phyloP scores from a whole-genome alignment of 2,329 filamentous ascomycete genomes.

The Cladosporium sp. region DNA sequence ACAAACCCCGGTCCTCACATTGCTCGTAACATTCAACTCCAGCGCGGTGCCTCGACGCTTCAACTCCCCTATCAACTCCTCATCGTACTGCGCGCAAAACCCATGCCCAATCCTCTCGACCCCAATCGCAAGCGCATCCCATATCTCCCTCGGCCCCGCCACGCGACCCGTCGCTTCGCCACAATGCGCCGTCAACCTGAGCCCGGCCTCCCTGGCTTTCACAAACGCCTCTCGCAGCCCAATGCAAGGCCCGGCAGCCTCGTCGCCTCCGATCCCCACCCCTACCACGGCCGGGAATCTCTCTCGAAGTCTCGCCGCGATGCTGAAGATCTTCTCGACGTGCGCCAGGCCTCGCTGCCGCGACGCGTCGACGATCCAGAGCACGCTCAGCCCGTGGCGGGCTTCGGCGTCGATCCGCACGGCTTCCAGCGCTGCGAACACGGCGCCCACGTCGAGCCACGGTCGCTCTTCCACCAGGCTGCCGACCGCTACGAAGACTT shows the following conservation, averaged over 20 bases:
- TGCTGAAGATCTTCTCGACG: not conserved
- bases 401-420: not conserved
- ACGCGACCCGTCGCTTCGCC: not conserved
- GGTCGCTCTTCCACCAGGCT: not conserved
- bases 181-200: not conserved
- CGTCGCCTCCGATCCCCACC: not conserved
- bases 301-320: not conserved
- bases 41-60: not conserved
- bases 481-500: not conserved
- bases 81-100: not conserved
- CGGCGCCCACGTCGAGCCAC: not conserved
- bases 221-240: not conserved
- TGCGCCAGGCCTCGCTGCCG: not conserved
- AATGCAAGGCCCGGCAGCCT: not conserved
- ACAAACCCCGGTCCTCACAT: not conserved
- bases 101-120: not conserved
- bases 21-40: not conserved
- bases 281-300: not conserved
- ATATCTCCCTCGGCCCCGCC: not conserved
- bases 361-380: not conserved
- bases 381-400: not conserved
- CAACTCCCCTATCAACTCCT: not conserved
- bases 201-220: not conserved
- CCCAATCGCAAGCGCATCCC: not conserved
- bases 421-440: not conserved